Percentiles rank a stretch among this genome's conserved stretches.
Evolutionary conservation across 371 early-diverging fungal genomes (phyloP).

Genomic region (Mucor ambiguus): DNA sequence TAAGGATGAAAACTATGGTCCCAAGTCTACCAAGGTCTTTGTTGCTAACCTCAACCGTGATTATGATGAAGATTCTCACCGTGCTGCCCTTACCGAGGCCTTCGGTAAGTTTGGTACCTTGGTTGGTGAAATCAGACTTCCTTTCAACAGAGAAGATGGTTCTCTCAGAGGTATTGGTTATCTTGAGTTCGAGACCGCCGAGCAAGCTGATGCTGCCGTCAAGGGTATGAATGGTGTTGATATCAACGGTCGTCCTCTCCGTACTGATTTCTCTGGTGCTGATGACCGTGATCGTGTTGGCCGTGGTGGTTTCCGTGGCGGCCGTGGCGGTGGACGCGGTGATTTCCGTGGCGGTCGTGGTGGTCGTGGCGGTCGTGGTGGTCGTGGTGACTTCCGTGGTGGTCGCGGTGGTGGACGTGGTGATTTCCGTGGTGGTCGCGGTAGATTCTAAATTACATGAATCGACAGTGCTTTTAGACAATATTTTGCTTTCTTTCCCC

Average conservation of each 20-base stretch:
- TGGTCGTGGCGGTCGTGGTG: slow-evolving; percentile 12
- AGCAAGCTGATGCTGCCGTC: slow-evolving; percentile 71
- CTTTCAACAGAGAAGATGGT: slow-evolving; percentile 65
- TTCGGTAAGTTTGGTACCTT: slow-evolving; percentile 90
- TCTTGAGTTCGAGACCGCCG: slow-evolving; percentile 63
- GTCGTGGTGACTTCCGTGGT: slow-evolving; percentile 43
- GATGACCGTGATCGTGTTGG: slow-evolving; percentile 41
- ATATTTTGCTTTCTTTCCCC: slow-evolving; percentile 3
- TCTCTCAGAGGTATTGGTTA: slow-evolving; percentile 77
- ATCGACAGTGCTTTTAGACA: not conserved
- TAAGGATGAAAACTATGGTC: slow-evolving; percentile 38
- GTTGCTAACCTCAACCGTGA: slow-evolving; percentile 92
- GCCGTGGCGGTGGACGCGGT: slow-evolving; percentile 38
- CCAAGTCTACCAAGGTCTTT: slow-evolving; percentile 74
- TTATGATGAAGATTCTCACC: slow-evolving; percentile 89
- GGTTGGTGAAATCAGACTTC: slow-evolving; percentile 63
- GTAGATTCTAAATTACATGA: slow-evolving; percentile 13
- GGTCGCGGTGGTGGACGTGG: slow-evolving; percentile 47
- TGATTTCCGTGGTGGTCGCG: slow-evolving; percentile 40
- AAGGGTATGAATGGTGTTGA: slow-evolving; percentile 64
- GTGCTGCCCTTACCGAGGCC: slow-evolving; percentile 74
- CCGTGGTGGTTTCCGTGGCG: slow-evolving; percentile 19
- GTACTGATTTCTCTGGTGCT: slow-evolving; percentile 61
- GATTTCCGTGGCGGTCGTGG: slow-evolving; percentile 42
- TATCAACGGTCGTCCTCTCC: slow-evolving; percentile 70